Conservation (phyloP, 768 basidiomycete genomes). For the Russula earlei region DNA sequence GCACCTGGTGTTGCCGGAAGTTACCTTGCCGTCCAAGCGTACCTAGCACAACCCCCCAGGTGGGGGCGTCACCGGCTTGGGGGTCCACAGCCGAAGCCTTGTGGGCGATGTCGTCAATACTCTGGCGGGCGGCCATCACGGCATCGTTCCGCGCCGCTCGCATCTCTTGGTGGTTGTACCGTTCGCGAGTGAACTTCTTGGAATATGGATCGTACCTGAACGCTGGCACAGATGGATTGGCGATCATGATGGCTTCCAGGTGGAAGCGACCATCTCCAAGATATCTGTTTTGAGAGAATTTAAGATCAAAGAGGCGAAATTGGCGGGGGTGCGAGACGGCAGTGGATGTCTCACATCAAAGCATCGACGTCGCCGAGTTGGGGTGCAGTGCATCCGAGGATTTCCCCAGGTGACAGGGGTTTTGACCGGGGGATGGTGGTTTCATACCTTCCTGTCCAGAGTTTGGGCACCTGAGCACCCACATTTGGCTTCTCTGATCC, state of each 20-base stretch:
- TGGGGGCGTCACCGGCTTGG: constrained; percentile 21
- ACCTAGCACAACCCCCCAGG: constrained; percentile 91
- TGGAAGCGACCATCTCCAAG: constrained; percentile 98
- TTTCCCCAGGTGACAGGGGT: constrained; percentile 93
- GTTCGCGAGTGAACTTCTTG: constrained; percentile 90
- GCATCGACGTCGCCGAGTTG: constrained; percentile 73
- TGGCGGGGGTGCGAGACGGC: neutral
- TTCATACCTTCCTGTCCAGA: constrained; percentile 62
- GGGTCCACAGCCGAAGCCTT: constrained; percentile 13
- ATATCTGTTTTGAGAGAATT: constrained; percentile 48
- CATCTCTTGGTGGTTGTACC: constrained; percentile 89
- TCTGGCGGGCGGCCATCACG: constrained; percentile 61
- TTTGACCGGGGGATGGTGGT: constrained; percentile 74
- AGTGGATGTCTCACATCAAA: constrained; percentile 53
- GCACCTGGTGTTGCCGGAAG: constrained; percentile 76
- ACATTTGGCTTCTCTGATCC: constrained; percentile 15
- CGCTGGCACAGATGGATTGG: constrained; percentile 90
- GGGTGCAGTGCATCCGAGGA: constrained; percentile 94
- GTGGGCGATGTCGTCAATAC: constrained; percentile 32
- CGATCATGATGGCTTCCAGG: constrained; percentile 97
- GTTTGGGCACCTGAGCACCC: constrained; percentile 16
- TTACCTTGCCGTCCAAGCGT: constrained; percentile 94
- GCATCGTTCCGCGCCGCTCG: constrained; percentile 61
- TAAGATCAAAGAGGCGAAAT: constrained; percentile 9
- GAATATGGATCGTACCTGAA: constrained; percentile 99